These are phyloP conservation scores for Brettanomyces custersianus DNA, from an alignment of 805 yeast genomes.

Conservation along the genomic window DNA sequence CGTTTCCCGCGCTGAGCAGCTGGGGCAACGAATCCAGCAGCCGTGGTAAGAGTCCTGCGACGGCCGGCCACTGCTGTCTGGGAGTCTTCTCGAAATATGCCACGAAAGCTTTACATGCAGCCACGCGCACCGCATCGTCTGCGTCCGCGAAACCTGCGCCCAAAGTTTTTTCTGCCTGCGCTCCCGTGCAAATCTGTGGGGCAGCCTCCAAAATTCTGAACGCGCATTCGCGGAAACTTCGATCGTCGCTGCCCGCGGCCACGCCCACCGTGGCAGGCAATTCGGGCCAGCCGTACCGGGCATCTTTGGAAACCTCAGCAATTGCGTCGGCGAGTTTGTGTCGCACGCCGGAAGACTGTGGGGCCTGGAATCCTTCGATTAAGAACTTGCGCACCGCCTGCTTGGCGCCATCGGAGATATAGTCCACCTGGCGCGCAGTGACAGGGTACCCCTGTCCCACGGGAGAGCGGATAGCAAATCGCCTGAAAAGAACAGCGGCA, in stretches of 20 bases:
- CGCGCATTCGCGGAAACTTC: constrained; percentile 78
- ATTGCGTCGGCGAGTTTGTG: constrained; percentile 92
- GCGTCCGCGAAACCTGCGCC: constrained; percentile 73
- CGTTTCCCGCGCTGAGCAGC: constrained; percentile 70
- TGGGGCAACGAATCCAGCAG: constrained; percentile 82
- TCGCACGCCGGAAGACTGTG: constrained; percentile 67
- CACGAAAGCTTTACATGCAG: constrained; percentile 88
- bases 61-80: constrained; percentile 64
- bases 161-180: constrained; percentile 42
- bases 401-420: constrained; percentile 48
- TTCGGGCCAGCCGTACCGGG: constrained; percentile 63
- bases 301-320: constrained; percentile 80
- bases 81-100: constrained; percentile 80
- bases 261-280: constrained; percentile 65
- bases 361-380: constrained; percentile 63
- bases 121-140: constrained; percentile 76
- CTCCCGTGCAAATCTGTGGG: constrained; percentile 62
- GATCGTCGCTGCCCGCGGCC: constrained; percentile 41
- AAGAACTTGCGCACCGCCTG: constrained; percentile 56
- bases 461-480: constrained; percentile 77
- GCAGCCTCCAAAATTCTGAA: constrained; percentile 81
- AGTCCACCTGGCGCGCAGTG: constrained; percentile 72
- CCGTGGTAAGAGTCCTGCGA: constrained; percentile 75
- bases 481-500: constrained; percentile 82
- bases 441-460: constrained; percentile 50